Conservation (phyloP, 495 filamentous ascomycete genomes). For the Achaetomiella virescens region DNA sequence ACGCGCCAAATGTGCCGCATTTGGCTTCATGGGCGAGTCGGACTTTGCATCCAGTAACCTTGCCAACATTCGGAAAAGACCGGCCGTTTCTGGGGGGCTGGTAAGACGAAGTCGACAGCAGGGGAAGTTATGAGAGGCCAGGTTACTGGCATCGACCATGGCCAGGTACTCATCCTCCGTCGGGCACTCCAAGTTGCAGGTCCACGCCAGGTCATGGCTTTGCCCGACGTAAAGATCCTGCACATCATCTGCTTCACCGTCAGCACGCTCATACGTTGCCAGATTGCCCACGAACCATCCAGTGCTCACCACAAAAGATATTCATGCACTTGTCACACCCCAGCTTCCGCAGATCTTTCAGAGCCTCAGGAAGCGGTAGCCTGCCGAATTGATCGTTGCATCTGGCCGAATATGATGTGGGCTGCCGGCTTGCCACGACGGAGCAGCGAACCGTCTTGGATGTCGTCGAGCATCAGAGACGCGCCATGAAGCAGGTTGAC, state of each 20-base stretch:
- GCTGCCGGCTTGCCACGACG: slow-evolving; percentile 78
- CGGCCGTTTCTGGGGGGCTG: background rate
- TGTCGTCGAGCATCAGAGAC: slow-evolving; percentile 57
- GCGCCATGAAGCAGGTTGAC: slow-evolving; percentile 12
- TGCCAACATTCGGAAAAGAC: slow-evolving; percentile 74
- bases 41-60: slow-evolving; percentile 74
- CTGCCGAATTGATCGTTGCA: slow-evolving; percentile 83
- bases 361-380: slow-evolving; percentile 79
- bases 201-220: slow-evolving; percentile 87
- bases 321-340: background rate
- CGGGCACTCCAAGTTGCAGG: slow-evolving; percentile 72
- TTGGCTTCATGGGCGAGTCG: slow-evolving; percentile 47
- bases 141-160: slow-evolving; percentile 71
- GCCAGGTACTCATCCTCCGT: slow-evolving; percentile 83
- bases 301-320: slow-evolving; percentile 3
- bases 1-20: slow-evolving; percentile 35
- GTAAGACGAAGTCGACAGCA: background rate
- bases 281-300: background rate
- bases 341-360: slow-evolving; percentile 50
- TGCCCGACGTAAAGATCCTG: slow-evolving; percentile 79
- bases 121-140: background rate
- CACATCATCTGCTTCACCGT: slow-evolving; percentile 53
- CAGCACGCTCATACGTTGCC: background rate
- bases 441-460: slow-evolving; percentile 67
- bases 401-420: slow-evolving; percentile 77